Percentiles rank a stretch among this genome's conserved stretches.
These are phyloP conservation scores for Cymbidium sinense DNA, from an alignment of 106 monocot species.

Conservation along the genomic window DNA sequence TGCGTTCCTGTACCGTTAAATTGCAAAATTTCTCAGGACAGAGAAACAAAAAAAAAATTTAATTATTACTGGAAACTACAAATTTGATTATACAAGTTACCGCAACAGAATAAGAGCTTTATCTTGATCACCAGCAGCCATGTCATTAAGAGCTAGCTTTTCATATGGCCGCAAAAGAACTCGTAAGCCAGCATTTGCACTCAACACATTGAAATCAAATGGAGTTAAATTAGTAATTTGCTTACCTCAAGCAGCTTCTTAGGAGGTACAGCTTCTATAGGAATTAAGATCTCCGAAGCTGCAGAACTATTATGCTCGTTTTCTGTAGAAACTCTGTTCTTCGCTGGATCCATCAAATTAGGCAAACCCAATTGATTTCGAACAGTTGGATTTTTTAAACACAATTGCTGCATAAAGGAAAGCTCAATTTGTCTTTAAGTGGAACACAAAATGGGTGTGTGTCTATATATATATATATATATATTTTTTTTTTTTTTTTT, in stretches of 20 bases:
- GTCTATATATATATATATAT: no score
- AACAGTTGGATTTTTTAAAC: slow-evolving; percentile 46
- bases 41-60: background rate
- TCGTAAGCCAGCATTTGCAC: no score
- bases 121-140: slow-evolving; percentile 40
- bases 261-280: slow-evolving; percentile 38
- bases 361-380: slow-evolving; percentile 57
- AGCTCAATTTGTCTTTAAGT: background rate
- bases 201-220: background rate
- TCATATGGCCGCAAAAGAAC: slow-evolving; percentile 1
- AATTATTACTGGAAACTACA: background rate
- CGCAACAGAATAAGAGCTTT: slow-evolving; percentile 58
- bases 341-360: slow-evolving; percentile 13
- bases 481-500: no score
- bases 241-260: slow-evolving; percentile 72
- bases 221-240: background rate
- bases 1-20: slow-evolving; percentile 38
- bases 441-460: no score
- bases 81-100: slow-evolving; percentile 12
- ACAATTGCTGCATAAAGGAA: slow-evolving; percentile 58
- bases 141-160: slow-evolving; percentile 52
- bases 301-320: slow-evolving; percentile 6
- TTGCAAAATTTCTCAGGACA: background rate
- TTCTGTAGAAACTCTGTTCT: slow-evolving; percentile 18
- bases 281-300: slow-evolving; percentile 14